Evolutionary conservation across 2,329 filamentous ascomycete genomes (phyloP).

Genomic region (Paramyrothecium roridum): DNA sequence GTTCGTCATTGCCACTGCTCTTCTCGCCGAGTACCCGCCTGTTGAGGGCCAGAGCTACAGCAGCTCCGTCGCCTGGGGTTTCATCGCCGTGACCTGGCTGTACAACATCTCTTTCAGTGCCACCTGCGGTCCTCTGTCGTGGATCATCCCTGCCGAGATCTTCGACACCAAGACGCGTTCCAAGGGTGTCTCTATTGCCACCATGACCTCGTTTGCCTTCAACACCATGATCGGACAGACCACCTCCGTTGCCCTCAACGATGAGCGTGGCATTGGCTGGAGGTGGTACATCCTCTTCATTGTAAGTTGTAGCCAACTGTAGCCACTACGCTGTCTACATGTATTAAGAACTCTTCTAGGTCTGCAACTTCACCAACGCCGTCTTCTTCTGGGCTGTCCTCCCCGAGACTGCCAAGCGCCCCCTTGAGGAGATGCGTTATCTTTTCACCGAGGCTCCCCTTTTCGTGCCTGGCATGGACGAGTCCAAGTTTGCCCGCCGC

Average conservation of each 20-base stretch:
- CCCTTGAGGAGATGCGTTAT: slow-evolving; percentile 67
- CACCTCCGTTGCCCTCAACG: slow-evolving; percentile 51
- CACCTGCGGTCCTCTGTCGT: slow-evolving; percentile 64
- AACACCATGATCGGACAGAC: slow-evolving; percentile 70
- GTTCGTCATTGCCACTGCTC: slow-evolving; percentile 64
- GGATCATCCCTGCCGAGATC: slow-evolving; percentile 66
- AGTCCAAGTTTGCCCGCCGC: slow-evolving; percentile 31
- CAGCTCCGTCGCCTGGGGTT: slow-evolving; percentile 63
- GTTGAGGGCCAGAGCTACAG: slow-evolving; percentile 27
- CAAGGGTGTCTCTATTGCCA: slow-evolving; percentile 72
- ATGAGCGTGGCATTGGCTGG: slow-evolving; percentile 39
- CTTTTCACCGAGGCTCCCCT: slow-evolving; percentile 63
- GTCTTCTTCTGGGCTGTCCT: slow-evolving; percentile 60
- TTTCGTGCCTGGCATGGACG: slow-evolving; percentile 57
- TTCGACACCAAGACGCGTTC: slow-evolving; percentile 74
- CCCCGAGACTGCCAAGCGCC: slow-evolving; percentile 62
- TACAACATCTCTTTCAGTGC: slow-evolving; percentile 77
- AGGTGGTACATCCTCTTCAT: slow-evolving; percentile 45
- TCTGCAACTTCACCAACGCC: slow-evolving; percentile 58
- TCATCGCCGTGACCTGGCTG: slow-evolving; percentile 71
- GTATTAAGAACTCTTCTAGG: slow-evolving; percentile 7
- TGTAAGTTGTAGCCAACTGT: slow-evolving; percentile 13
- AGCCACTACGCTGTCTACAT: background rate
- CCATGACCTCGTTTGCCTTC: slow-evolving; percentile 71
- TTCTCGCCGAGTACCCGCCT: slow-evolving; percentile 57